Conservation (phyloP, 2,329 filamentous ascomycete species). For the Thielaviopsis musarum region DNA sequence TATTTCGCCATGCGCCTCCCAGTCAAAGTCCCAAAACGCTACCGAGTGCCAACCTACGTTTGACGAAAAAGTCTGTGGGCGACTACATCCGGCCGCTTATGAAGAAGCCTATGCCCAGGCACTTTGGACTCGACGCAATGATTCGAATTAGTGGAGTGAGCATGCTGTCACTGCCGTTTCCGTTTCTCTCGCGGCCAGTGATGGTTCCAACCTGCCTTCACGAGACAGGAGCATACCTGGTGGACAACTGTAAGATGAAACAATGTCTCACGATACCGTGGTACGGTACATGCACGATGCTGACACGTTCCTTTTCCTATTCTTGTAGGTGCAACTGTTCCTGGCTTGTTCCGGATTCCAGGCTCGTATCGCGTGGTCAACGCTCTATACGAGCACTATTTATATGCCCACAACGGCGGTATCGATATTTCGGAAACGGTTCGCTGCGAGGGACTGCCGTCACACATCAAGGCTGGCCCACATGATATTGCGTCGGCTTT, state of each 20-base stretch:
- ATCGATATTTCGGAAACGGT: constrained; percentile 31
- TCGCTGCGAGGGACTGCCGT: constrained; percentile 39
- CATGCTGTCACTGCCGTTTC: constrained; percentile 40
- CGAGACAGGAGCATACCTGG: constrained; percentile 46
- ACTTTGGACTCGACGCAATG: constrained; percentile 36
- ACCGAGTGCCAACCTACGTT: constrained; percentile 1
- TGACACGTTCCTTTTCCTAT: background rate
- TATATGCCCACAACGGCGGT: constrained; percentile 16
- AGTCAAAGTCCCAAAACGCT: constrained; percentile 1
- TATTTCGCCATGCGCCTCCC: constrained; percentile 4
- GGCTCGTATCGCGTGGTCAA: constrained; percentile 40
- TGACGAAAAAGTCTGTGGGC: constrained; percentile 10
- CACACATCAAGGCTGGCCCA: constrained; percentile 39
- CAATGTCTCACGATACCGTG: background rate
- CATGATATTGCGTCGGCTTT: constrained; percentile 53
- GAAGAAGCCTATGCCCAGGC: constrained; percentile 10
- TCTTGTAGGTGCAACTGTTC: constrained; percentile 24
- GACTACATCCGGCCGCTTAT: constrained; percentile 11
- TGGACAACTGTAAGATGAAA: constrained; percentile 35
- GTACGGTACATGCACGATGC: background rate
- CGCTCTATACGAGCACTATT: constrained; percentile 47
- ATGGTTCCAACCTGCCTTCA: constrained; percentile 48
- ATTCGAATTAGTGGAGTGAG: constrained; percentile 47
- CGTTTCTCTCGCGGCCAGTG: constrained; percentile 39
- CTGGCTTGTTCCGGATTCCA: constrained; percentile 46